Conservation (phyloP, 345 rosid genomes). For the Euphorbia lathyris region DNA sequence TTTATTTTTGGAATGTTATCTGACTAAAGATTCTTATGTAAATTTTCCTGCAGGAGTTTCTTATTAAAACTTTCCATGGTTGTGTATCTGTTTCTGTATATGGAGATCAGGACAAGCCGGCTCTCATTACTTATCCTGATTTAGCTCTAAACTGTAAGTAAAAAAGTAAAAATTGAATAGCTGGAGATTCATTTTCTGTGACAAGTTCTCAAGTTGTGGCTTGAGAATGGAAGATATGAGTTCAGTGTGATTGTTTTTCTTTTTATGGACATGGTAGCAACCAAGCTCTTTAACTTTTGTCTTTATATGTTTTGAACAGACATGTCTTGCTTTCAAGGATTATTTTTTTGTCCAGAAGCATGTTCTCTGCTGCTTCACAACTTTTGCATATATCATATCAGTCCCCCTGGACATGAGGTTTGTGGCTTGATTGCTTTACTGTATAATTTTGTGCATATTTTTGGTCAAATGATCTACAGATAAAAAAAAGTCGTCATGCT, state of each 20-base stretch:
- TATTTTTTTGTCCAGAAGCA: constrained; percentile 86
- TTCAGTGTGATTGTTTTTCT: not conserved
- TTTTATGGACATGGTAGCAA: not conserved
- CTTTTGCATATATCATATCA: constrained; percentile 93
- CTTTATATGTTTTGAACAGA: constrained; percentile 42
- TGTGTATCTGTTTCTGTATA: constrained; percentile 70
- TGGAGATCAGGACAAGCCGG: constrained; percentile 96
- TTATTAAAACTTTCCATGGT: constrained; percentile 63
- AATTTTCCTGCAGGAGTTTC: constrained; percentile 55
- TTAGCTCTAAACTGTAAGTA: constrained; percentile 78
- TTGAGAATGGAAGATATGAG: not conserved
- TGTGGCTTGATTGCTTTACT: constrained; percentile 34
- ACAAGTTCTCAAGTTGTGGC: not conserved
- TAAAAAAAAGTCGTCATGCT: constrained; percentile 8
- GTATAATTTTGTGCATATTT: constrained; percentile 10
- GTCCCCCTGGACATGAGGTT: constrained; percentile 98
- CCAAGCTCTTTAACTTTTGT: constrained; percentile 25
- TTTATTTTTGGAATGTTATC: constrained; percentile 10
- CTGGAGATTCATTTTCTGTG: not conserved
- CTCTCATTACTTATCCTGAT: constrained; percentile 92
- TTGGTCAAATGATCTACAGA: not conserved
- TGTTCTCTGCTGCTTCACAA: constrained; percentile 86
- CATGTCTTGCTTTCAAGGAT: constrained; percentile 85
- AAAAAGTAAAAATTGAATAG: not conserved
- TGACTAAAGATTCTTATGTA: constrained; percentile 15